These are phyloP conservation scores for Pseudogymnoascus sp. DNA, from an alignment of 2,329 filamentous ascomycete species.

Conservation along the genomic window DNA sequence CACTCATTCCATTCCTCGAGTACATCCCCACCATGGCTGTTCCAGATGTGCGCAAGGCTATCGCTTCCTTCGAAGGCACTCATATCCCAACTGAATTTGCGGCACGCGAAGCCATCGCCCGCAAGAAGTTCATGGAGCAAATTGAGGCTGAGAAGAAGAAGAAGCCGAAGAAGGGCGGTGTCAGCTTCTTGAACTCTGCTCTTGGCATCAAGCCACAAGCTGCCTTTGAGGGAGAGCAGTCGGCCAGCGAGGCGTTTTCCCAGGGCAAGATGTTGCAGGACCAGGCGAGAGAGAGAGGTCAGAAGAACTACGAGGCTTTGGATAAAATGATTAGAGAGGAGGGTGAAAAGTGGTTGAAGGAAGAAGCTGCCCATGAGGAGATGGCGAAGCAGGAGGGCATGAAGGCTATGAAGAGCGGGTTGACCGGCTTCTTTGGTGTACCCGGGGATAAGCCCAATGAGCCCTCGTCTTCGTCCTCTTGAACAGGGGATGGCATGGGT, in stretches of 20 bases:
- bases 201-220: conserved; percentile 69
- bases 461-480: neutral
- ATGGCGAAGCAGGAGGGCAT: conserved; percentile 84
- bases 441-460: conserved; percentile 1
- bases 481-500: neutral
- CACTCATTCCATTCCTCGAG: conserved; percentile 91
- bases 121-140: conserved; percentile 76
- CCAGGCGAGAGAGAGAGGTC: conserved; percentile 82
- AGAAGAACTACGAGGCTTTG: conserved; percentile 79
- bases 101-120: conserved; percentile 73
- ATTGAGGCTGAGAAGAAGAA: conserved; percentile 60
- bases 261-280: conserved; percentile 98
- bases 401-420: conserved; percentile 80
- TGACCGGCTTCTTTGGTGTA: conserved; percentile 48
- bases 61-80: conserved; percentile 83
- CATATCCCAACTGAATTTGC: conserved; percentile 88
- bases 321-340: conserved; percentile 90
- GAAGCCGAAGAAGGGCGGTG: conserved; percentile 49
- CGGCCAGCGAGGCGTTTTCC: conserved; percentile 66
- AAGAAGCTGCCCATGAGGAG: conserved; percentile 82
- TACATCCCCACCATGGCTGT: conserved; percentile 93
- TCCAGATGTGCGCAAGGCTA: conserved; percentile 72
- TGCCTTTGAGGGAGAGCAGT: conserved; percentile 63
- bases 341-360: conserved; percentile 90
- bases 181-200: conserved; percentile 60